Percentiles rank a stretch among this genome's conserved stretches.
Evolutionary conservation across 2,329 filamentous ascomycete species (phyloP).

Genomic region (Aureobasidium pullulans): DNA sequence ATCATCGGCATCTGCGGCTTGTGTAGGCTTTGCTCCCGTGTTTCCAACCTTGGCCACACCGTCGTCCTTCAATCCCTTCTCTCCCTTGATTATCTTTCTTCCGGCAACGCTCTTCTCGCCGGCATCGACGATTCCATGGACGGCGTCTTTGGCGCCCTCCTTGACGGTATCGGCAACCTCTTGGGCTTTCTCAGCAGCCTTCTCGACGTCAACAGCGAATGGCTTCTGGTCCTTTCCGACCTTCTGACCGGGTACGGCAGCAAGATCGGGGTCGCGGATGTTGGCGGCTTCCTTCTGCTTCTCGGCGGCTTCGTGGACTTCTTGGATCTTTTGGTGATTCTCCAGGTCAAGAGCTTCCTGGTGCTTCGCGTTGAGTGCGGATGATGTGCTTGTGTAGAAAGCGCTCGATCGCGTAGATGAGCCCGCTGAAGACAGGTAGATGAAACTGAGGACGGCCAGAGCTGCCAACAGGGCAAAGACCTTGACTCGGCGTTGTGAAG

Average conservation of each 20-base stretch:
- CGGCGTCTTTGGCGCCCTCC: slow-evolving; percentile 12
- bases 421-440: slow-evolving; percentile 65
- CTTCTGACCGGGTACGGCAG: slow-evolving; percentile 26
- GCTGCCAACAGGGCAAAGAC: slow-evolving; percentile 48
- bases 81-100: slow-evolving; percentile 43
- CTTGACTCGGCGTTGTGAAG: slow-evolving; percentile 15
- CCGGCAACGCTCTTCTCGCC: slow-evolving; percentile 48
- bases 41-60: slow-evolving; percentile 41
- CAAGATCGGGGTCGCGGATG: slow-evolving; percentile 19
- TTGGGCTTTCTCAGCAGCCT: slow-evolving; percentile 18
- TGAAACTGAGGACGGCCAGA: slow-evolving; percentile 56
- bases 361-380: slow-evolving; percentile 44
- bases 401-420: slow-evolving; percentile 45
- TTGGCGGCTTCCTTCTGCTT: slow-evolving; percentile 11
- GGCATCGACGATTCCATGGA: slow-evolving; percentile 17
- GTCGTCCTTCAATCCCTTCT: slow-evolving; percentile 31
- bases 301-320: slow-evolving; percentile 6
- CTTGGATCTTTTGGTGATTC: slow-evolving; percentile 9
- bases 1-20: slow-evolving; percentile 31
- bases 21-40: slow-evolving; percentile 25
- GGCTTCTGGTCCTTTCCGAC: slow-evolving; percentile 58
- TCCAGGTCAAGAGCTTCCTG: slow-evolving; percentile 10
- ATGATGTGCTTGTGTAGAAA: slow-evolving; percentile 51
- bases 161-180: slow-evolving; percentile 21
- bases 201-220: slow-evolving; percentile 55